Percentiles rank a stretch among this genome's conserved stretches.
These are phyloP conservation scores for Skeletonema grethae DNA, from an alignment of 108 stramenopile genomes.

Conservation along the genomic window DNA sequence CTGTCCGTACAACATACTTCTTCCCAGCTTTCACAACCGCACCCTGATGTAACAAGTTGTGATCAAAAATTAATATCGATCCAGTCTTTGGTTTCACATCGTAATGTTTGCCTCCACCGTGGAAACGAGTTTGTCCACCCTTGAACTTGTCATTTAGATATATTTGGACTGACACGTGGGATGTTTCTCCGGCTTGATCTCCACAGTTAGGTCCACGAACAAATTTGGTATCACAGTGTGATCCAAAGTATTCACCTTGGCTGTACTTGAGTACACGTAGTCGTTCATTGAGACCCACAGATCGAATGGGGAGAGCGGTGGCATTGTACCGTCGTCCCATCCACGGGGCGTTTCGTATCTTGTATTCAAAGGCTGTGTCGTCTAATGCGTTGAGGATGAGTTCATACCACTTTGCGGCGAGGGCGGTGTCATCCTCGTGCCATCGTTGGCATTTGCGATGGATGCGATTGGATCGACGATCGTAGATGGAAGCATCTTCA, in stretches of 20 bases:
- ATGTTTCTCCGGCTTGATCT: slow-evolving; percentile 28
- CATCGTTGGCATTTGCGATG: slow-evolving; percentile 33
- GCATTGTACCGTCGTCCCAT: slow-evolving; percentile 6
- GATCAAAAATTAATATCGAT: slow-evolving; percentile 41
- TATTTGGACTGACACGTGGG: slow-evolving; percentile 30
- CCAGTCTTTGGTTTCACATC: slow-evolving; percentile 42
- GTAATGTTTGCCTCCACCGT: slow-evolving; percentile 13
- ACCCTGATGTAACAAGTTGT: slow-evolving; percentile 37
- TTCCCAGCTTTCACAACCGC: slow-evolving; percentile 21
- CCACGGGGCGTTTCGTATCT: slow-evolving; percentile 26
- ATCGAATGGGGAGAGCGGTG: slow-evolving; percentile 3
- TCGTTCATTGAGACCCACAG: slow-evolving; percentile 45
- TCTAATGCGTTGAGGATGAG: slow-evolving; percentile 38
- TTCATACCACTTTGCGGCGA: slow-evolving; percentile 39
- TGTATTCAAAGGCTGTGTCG: slow-evolving; percentile 23
- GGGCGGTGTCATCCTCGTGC: slow-evolving; percentile 9
- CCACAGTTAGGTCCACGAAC: slow-evolving; percentile 22
- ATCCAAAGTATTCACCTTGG: slow-evolving; percentile 33
- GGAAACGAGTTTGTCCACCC: slow-evolving; percentile 41
- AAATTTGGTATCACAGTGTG: slow-evolving; percentile 37
- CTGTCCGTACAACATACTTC: slow-evolving; percentile 49
- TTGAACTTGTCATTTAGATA: slow-evolving; percentile 50
- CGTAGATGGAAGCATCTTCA: slow-evolving; percentile 27
- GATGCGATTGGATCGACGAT: slow-evolving; percentile 11
- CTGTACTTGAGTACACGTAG: slow-evolving; percentile 38